Evolutionary conservation across 176 grass and related monocot genomes (phyloP), one percentile per base, ranked within the genome.

Genomic region (Oropetium thomaeum): DNA sequence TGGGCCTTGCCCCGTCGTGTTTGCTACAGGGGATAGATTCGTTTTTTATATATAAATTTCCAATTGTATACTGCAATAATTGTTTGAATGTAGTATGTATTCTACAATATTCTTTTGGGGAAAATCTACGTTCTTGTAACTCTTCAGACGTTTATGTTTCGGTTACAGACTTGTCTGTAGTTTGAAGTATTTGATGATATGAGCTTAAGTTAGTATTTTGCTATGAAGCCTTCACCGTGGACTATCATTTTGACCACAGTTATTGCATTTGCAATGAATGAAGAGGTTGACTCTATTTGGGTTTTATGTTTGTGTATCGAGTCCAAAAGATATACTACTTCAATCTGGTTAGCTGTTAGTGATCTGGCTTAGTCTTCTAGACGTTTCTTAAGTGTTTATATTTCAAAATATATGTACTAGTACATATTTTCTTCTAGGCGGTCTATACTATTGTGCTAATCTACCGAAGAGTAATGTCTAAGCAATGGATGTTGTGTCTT

Each of bases 1-100:
- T 88, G 86, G 75, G 75, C 62, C 75, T 84, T 88, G 86, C 81
- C 75, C 80, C 70, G 66, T 79, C 62, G 44, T 79, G 75, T 88
- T 79, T 38, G 54, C 81, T 73, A 74, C 69, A 83, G 75, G 40
- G 73, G 35, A 64, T 64, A 61, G 53, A 62, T 63, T 66, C 52
- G 75, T 83, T 88, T 88, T 69, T 73, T 62, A 88, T 54, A 83
- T 83, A 69, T 79, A 83, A 79, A 83, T 59, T 77, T 62, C 80
- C 74, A 63, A 73, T 79, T 69, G 43, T 74, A 67, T 73, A 47
- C 62, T 62, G 54, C 23, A 25, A 78, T 74, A 55, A 51, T 45
- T 64, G 75, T 60, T 48, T 62, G 27, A 53, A 4, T 60, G 55
- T 35, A 60, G 60, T 69, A 57, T 67, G 60, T 69, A 57, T 65